phyloP scores from a whole-genome alignment of 306 rosid species.

The Lathyrus oleraceus region DNA sequence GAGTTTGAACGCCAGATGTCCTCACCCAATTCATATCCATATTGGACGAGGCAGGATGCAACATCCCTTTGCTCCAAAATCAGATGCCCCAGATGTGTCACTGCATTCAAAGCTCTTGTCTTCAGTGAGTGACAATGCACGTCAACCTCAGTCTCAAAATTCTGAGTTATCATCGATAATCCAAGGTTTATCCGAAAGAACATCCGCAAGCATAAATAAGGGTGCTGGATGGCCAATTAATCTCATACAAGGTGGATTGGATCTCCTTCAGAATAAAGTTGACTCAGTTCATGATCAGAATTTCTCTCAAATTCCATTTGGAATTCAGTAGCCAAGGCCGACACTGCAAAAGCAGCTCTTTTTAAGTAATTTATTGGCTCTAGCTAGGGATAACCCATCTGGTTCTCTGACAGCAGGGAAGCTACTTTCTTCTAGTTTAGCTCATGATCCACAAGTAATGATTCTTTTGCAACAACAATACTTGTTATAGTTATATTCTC shows the following conservation, averaged over 20 bases:
- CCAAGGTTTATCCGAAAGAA: conserved; percentile 71
- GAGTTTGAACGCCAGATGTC: conserved; percentile 82
- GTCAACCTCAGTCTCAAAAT: conserved; percentile 64
- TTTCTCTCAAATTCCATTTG: conserved; percentile 68
- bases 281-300: conserved; percentile 65
- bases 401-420: conserved; percentile 60
- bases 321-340: conserved; percentile 78
- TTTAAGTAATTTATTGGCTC: conserved; percentile 56
- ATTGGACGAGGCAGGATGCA: conserved; percentile 74
- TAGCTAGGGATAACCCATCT: conserved; percentile 59
- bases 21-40: conserved; percentile 59
- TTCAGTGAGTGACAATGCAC: no score
- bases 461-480: conserved; percentile 82
- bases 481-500: conserved; percentile 80
- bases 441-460: conserved; percentile 86
- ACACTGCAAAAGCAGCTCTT: conserved; percentile 65
- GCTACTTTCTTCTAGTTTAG: conserved; percentile 65
- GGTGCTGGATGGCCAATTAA: conserved; percentile 72
- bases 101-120: no score
- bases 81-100: conserved; percentile 65
- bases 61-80: conserved; percentile 52
- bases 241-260: conserved; percentile 63
- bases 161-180: conserved; percentile 70
- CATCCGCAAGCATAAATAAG: conserved; percentile 59
- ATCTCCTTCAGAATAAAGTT: conserved; percentile 64